Evolutionary conservation across 345 rosid species (phyloP), one percentile per base, ranked within the genome.

Genomic region (Fremontodendron californicum): DNA sequence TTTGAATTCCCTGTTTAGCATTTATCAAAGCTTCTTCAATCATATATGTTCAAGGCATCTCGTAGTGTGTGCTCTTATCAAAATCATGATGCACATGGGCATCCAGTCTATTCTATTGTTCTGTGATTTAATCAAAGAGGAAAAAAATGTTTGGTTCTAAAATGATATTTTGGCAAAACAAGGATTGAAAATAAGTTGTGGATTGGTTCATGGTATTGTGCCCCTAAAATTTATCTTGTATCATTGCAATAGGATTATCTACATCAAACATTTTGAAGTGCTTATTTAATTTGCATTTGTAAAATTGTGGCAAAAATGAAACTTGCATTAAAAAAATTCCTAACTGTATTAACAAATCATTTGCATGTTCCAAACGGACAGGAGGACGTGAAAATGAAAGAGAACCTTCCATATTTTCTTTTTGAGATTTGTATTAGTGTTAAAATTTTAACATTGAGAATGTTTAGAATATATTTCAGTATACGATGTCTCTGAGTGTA

Each of bases 1-100:
- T 79, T 76, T 69, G 51, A 10, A 73, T 54, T 77, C 71, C 51
- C 29, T 21, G 60, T 46, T 46, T 29, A 55, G 37, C 43, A 9
- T 10, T 6, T 40, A 18, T 70, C 49, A 54, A 43, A 71, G 39
- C 45, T 52, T 33, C 72, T 42, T 71, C 76, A 67, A 51, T 42
- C 10, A 5, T 48, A 62, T 63, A 11, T 31, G 46, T 65, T 55
- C 58, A 54, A 55, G 29, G 29, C 19, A 31, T 55, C 49, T 45
- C 31, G 55, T 31, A 46, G n/a, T 9, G 8, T 49, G 18, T 77
- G 15, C 65, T 39, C 72, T 62, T 49, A 21, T 29, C 57, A 58
- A 31, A 72, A 12, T 64, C 51, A 71, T 80, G 13, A 33, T 68
- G 52, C 45, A 43, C 37, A 46, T n/a, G 25, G 27, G 25, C 13